phyloP scores from a whole-genome alignment of 305 asterid species.

The Euphrasia arctica region DNA sequence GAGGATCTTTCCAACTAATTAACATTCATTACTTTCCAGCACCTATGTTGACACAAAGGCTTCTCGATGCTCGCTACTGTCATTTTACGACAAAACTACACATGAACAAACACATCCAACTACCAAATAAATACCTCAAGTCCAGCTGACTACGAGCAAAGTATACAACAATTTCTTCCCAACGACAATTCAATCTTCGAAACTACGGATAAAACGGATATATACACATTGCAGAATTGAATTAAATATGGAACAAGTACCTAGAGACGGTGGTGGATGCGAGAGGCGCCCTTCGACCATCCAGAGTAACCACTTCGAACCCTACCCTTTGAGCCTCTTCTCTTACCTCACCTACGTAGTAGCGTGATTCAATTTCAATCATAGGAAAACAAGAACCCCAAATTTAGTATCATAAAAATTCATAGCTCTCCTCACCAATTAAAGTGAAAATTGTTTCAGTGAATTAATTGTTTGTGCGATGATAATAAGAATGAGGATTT shows the following conservation, averaged over 20 bases:
- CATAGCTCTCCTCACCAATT: constrained; percentile 10
- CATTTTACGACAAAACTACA: background rate
- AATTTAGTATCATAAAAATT: background rate
- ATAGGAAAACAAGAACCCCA: background rate
- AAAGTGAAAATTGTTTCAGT: background rate
- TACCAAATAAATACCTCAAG: too few species aligned
- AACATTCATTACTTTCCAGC: background rate
- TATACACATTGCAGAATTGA: background rate
- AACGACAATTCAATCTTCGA: background rate
- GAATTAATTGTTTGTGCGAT: background rate
- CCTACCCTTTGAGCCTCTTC: constrained; percentile 73
- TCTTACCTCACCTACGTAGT: constrained; percentile 69
- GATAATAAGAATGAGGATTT: background rate
- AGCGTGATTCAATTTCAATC: constrained; percentile 9
- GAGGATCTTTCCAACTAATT: background rate
- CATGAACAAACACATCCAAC: background rate
- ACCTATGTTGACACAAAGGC: background rate
- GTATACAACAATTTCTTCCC: background rate
- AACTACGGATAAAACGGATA: too few species aligned
- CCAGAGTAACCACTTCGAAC: constrained; percentile 77
- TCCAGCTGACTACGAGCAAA: too few species aligned
- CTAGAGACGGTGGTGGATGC: constrained; percentile 59
- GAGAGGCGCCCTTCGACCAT: constrained; percentile 68
- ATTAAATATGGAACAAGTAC: constrained; percentile 25
- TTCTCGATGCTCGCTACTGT: background rate